phyloP scores from a whole-genome alignment of 768 basidiomycete genomes.

The Kwoniella sp. region DNA sequence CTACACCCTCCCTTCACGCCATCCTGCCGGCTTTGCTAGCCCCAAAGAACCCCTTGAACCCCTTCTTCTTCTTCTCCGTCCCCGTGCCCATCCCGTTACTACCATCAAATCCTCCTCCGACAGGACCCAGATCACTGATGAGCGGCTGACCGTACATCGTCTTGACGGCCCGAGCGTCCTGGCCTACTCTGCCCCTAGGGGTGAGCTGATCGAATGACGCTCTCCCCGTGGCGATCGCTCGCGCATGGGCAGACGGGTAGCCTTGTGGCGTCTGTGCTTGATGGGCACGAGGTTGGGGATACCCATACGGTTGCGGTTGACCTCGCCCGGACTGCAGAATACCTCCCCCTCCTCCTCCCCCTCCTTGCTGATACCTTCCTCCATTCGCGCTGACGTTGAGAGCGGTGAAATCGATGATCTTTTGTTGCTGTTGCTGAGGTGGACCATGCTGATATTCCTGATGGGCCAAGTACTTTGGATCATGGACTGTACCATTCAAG shows the following conservation, averaged over 20 bases:
- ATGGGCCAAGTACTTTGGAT: conserved; percentile 13
- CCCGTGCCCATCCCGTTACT: background rate
- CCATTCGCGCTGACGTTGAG: conserved; percentile 3
- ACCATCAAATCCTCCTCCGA: conserved; percentile 13
- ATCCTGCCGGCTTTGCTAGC: conserved; percentile 34
- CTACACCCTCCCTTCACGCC: conserved; percentile 9
- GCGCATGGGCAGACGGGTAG: conserved; percentile 4
- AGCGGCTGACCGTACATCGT: conserved; percentile 22
- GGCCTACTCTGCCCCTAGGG: conserved; percentile 10
- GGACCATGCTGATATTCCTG: background rate
- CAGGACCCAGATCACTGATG: conserved; percentile 5
- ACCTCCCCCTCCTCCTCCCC: background rate
- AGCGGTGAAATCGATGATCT: conserved; percentile 8
- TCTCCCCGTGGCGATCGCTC: conserved; percentile 9
- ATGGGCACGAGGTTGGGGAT: conserved; percentile 16
- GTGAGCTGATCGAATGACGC: conserved; percentile 19
- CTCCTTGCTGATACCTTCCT: background rate
- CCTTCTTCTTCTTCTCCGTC: conserved; percentile 31
- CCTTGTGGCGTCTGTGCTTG: background rate
- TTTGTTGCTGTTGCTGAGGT: background rate
- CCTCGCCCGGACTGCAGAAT: background rate
- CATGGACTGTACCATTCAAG: conserved; percentile 10
- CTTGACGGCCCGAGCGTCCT: conserved; percentile 12
- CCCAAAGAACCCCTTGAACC: conserved; percentile 42
- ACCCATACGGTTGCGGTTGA: background rate